These are phyloP conservation scores for Pseudogymnoascus sp. DNA, from an alignment of 2,329 filamentous ascomycete species.

Conservation along the genomic window DNA sequence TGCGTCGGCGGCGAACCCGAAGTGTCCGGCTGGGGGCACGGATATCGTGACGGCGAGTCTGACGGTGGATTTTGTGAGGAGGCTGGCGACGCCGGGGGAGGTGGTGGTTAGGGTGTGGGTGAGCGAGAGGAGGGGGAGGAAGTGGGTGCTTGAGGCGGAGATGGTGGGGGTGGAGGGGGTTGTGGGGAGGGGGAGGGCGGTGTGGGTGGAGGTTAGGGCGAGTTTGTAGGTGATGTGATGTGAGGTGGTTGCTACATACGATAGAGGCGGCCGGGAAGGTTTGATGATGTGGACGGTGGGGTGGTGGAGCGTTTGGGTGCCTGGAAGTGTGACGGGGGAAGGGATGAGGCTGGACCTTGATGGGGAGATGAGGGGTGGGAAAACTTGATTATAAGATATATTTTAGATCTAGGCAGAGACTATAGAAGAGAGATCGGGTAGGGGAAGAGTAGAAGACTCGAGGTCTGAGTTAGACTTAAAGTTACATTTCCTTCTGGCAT, in stretches of 20 bases:
- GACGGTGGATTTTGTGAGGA: slow-evolving; percentile 45
- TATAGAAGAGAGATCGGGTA: not conserved
- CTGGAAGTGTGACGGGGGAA: not conserved
- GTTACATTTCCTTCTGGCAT: not conserved
- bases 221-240: not conserved
- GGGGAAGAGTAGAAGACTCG: not conserved
- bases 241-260: not conserved
- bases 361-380: not conserved
- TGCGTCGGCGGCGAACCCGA: slow-evolving; percentile 17
- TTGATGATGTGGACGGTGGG: not conserved
- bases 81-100: slow-evolving; percentile 41
- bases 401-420: not conserved
- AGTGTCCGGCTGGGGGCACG: slow-evolving; percentile 16
- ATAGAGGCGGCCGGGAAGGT: not conserved
- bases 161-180: slow-evolving; percentile 37
- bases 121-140: slow-evolving; percentile 40
- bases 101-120: slow-evolving; percentile 45
- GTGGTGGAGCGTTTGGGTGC: not conserved
- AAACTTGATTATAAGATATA: not conserved
- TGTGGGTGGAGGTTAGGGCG: slow-evolving; percentile 36
- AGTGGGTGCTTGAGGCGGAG: slow-evolving; percentile 25
- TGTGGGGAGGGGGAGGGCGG: slow-evolving; percentile 44
- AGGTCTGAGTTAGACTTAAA: not conserved
- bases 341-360: not conserved
- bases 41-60: slow-evolving; percentile 45